phyloP scores from a whole-genome alignment of 1,139 yeast species.

The Yamadazyma aaseri region DNA sequence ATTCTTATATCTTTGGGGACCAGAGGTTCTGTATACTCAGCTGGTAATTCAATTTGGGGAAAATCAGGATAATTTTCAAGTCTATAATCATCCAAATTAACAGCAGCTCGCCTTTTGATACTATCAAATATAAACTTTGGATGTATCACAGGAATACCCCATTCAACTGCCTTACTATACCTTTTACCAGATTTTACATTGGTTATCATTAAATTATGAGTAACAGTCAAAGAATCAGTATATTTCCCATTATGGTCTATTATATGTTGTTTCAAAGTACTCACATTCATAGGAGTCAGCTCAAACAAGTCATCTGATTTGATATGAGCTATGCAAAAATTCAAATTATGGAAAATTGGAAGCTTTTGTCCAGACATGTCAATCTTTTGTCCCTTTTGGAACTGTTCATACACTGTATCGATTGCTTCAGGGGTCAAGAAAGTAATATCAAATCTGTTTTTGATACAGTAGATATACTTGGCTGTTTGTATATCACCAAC shows the following conservation, averaged over 20 bases:
- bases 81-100: slow-evolving; percentile 48
- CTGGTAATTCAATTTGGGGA: slow-evolving; percentile 7
- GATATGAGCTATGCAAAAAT: slow-evolving; percentile 55
- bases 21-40: slow-evolving; percentile 15
- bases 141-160: slow-evolving; percentile 70
- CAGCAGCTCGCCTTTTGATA: slow-evolving; percentile 55
- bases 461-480: slow-evolving; percentile 65
- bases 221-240: slow-evolving; percentile 54
- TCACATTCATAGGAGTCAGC: slow-evolving; percentile 2
- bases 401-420: slow-evolving; percentile 8
- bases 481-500: slow-evolving; percentile 69
- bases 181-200: slow-evolving; percentile 59
- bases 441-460: slow-evolving; percentile 56
- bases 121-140: slow-evolving; percentile 76
- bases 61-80: slow-evolving; percentile 19
- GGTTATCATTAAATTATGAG: slow-evolving; percentile 52
- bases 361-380: slow-evolving; percentile 27
- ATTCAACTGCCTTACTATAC: slow-evolving; percentile 59
- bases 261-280: slow-evolving; percentile 28
- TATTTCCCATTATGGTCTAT: slow-evolving; percentile 57
- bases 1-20: slow-evolving; percentile 15
- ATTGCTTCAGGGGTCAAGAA: slow-evolving; percentile 36
- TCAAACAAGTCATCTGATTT: slow-evolving; percentile 22
- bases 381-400: slow-evolving; percentile 32
- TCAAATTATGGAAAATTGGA: slow-evolving; percentile 47